phyloP scores from a whole-genome alignment of 306 rosid species.

The Dicorynia guianensis region DNA sequence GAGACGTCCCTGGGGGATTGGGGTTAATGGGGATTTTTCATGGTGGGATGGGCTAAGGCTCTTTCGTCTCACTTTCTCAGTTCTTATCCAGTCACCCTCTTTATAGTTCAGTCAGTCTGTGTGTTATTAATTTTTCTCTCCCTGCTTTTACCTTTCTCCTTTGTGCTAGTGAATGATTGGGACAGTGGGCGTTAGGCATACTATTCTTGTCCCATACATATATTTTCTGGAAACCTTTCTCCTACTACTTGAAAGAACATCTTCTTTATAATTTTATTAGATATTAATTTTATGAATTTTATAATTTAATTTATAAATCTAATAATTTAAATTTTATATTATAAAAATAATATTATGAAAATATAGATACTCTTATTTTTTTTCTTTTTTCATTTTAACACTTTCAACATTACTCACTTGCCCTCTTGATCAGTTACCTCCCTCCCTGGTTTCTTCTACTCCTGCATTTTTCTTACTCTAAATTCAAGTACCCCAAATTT shows the following conservation, averaged over 20 bases:
- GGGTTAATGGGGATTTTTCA: not conserved
- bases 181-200: not conserved
- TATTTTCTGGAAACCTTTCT: no score
- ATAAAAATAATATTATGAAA: no score
- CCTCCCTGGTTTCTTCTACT: not conserved
- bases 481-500: conserved; percentile 2
- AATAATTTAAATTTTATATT: no score
- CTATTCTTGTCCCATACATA: conserved; percentile 20
- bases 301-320: no score
- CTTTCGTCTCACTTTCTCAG: not conserved
- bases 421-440: not conserved
- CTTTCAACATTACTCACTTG: not conserved
- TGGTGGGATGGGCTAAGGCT: conserved; percentile 15
- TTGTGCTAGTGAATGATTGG: not conserved
- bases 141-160: not conserved
- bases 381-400: not conserved
- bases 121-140: conserved; percentile 1
- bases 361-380: no score
- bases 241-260: no score
- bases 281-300: no score
- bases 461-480: no score
- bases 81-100: not conserved
- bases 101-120: not conserved
- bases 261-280: no score
- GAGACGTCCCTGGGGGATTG: not conserved